Evolutionary conservation across 306 rosid genomes (phyloP), one percentile per base, ranked within the genome.

Genomic region (Trifolium pratense): DNA sequence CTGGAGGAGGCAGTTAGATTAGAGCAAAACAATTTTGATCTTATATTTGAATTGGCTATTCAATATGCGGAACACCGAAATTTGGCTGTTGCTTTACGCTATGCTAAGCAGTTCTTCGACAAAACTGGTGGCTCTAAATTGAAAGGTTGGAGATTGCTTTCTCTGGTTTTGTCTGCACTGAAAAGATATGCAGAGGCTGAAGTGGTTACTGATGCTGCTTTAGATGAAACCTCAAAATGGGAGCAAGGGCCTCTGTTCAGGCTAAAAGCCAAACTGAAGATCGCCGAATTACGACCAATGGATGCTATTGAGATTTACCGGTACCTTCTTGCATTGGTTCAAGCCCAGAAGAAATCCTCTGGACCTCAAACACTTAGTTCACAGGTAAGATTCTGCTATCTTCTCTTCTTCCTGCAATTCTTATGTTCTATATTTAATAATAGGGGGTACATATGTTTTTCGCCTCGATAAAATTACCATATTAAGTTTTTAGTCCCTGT

Each of bases 191-290:
- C 85, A 3, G 97, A 91, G 88, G 97, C 97, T 36, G 96, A 91
- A 78, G 93, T 84, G 64, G 96, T 94, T 64, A 87, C 82, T 14
- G 96, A 94, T 83, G 97, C 96, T 70, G 97, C 99, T 79, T 77
- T 94, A 79, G 97, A 94, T 39, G 91, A 91, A 82, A 94, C 99
- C 16, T 62, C 93, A 63, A 94, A 86, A 83, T 94, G 97, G 99
- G 96, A 91, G 82, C 99, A 91, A 65, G 97, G 95, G 67, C 88
- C 97, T 51, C 79, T 94, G 6, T 92, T 94, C 52, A 87, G 90
- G 82, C 85, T 91, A 57, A 94, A 91, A 74, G 99, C 97, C 55
- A 86, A 88, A 86, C 80, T 94, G 71, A 94, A 87, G 87, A 80
- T 89, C 43, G 84, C 88, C n/a, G 89, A 86, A 78, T 86, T 91